Conservation (phyloP, 306 rosid species). For the Phaseolus lunatus region DNA sequence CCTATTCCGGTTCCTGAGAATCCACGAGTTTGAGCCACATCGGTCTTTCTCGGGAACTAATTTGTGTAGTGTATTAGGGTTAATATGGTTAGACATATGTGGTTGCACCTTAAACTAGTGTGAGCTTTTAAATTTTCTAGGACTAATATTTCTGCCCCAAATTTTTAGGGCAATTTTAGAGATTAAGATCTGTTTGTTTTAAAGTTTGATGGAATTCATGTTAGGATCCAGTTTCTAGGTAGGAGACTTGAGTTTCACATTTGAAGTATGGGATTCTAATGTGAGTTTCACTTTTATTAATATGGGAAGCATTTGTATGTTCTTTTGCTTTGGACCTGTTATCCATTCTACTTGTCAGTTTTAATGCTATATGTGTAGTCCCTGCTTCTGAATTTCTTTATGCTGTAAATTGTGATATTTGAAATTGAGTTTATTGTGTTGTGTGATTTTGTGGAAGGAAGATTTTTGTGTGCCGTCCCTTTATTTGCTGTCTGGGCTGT, state of each 20-base stretch:
- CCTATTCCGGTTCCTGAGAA: not conserved
- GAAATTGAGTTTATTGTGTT: conserved; percentile 1
- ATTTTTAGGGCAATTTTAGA: not conserved
- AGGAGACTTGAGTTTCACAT: not conserved
- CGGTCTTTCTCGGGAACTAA: not conserved
- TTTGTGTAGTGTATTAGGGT: not conserved
- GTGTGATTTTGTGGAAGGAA: not conserved
- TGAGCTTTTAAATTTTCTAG: not conserved
- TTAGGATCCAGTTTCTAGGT: not conserved
- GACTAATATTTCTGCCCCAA: not conserved
- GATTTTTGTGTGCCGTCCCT: conserved; percentile 20
- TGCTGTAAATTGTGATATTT: not conserved
- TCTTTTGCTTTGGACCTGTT: conserved; percentile 6
- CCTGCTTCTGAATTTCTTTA: conserved; percentile 8
- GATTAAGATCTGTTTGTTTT: not conserved
- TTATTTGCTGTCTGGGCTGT: not conserved
- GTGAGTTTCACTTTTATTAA: not conserved
- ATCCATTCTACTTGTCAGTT: not conserved
- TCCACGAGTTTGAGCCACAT: not conserved
- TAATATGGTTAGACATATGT: conserved; percentile 2
- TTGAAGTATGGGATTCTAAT: not conserved
- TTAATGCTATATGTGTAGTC: not conserved
- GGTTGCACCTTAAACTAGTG: not conserved
- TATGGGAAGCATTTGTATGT: conserved; percentile 1
- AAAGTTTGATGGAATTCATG: not conserved